Evolutionary conservation across 192 early-diverging fungal species (phyloP), one percentile per base, ranked within the genome.

Genomic region (Phycomyces nitens): DNA sequence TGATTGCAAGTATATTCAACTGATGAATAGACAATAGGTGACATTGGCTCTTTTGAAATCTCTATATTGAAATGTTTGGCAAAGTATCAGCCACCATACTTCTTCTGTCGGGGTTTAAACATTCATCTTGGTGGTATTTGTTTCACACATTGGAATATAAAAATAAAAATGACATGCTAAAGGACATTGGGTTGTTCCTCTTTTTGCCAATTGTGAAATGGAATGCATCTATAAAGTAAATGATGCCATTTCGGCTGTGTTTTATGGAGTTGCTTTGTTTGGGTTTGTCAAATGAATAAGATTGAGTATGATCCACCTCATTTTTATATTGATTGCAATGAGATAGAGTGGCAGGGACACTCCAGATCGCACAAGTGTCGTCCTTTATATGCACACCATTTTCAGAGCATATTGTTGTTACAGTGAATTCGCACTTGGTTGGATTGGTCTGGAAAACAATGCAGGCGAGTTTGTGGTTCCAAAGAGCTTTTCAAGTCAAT

Each of bases 391-490:
- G 82, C 22, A 57, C 59, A 20, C 82, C 82, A 0, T 80, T 80
- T 61, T 77, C 80, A n/a, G 64, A 70, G 50, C 58, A 72, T 26
- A 65, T 78, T 41, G 71, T 84, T 50, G 78, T 80, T 61, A 66
- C 73, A 43, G 76, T 84, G 34, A 84, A 84, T 61, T 75, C 82
- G 2, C 56, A 71, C 26, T 66, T 81, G 0, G 72, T 73, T 18
- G 78, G 78, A 5, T 66, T 61, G 20, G 73, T 84, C 64, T 84
- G 82, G 82, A 73, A 67, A 42, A 67, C 77, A 40, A 84, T 84
- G 82, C 82, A 84, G 71, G 79, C 29, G 29, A 34, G 29, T 34
- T 7, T 7, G 29, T 42, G 40, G 10, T 53, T n/a, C n/a, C n/a
- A n/a, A n/a, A n/a, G n/a, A n/a, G n/a, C n/a, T n/a, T n/a, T n/a